Evolutionary conservation across 192 early-diverging fungal species (phyloP).

Genomic region (Neocallimastix lanati): DNA sequence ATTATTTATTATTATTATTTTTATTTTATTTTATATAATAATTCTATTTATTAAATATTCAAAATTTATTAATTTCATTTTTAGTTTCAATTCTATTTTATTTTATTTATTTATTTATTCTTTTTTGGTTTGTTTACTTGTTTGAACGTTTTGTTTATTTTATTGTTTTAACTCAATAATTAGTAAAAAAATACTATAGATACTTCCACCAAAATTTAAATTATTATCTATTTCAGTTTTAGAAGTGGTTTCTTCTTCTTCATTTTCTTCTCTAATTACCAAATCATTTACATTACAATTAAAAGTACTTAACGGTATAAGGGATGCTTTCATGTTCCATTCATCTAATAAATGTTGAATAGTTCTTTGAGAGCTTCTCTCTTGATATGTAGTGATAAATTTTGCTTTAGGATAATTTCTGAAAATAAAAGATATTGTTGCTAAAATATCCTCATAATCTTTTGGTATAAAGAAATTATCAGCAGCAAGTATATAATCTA

Average conservation of each 20-base stretch:
- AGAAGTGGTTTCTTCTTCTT: too few species aligned
- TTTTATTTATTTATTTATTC: too few species aligned
- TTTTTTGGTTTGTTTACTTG: too few species aligned
- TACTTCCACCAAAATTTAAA: neutral
- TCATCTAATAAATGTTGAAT: conserved; percentile 42
- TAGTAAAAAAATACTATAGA: neutral
- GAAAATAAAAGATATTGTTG: conserved; percentile 38
- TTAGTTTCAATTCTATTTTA: too few species aligned
- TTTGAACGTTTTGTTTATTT: too few species aligned
- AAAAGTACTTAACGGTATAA: neutral
- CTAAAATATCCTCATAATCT: conserved; percentile 44
- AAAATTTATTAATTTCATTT: too few species aligned
- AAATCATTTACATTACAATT: neutral
- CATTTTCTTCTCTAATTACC: neutral
- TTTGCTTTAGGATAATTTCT: conserved; percentile 22
- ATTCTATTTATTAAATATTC: too few species aligned
- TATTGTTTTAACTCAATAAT: neutral
- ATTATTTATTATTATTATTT: too few species aligned
- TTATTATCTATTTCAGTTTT: neutral
- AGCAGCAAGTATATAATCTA: conserved; percentile 17
- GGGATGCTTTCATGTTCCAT: conserved; percentile 19
- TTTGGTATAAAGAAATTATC: conserved; percentile 21
- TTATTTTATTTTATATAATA: too few species aligned
- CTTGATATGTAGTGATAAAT: conserved; percentile 58
- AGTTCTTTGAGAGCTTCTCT: conserved; percentile 41